Percentiles rank a stretch among this genome's conserved stretches.
Evolutionary conservation across 2,329 filamentous ascomycete species (phyloP).

Genomic region (Curvularia sp.): DNA sequence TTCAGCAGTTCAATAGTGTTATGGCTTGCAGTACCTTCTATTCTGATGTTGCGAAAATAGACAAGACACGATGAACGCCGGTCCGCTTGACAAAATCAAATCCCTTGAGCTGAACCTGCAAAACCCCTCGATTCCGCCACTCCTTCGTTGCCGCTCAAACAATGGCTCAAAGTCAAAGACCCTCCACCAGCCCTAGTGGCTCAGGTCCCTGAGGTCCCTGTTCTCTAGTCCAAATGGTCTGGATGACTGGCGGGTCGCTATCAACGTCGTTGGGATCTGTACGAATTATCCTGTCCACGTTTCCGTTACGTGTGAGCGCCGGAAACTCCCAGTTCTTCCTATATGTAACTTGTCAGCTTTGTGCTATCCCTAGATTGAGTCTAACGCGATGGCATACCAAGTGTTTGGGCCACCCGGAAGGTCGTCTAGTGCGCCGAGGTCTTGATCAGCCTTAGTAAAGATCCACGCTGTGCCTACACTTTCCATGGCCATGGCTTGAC

Average conservation of each 20-base stretch:
- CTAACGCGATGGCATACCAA: background rate
- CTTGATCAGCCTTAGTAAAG: background rate
- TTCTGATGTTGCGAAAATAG: background rate
- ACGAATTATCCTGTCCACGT: background rate
- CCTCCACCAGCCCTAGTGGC: background rate
- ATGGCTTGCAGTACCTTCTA: constrained; percentile 1
- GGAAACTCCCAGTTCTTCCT: background rate
- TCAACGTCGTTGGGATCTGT: background rate
- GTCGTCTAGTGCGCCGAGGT: background rate
- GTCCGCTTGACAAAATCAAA: background rate
- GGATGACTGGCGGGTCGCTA: background rate
- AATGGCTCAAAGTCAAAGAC: background rate
- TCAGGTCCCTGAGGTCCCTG: background rate
- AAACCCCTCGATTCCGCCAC: background rate
- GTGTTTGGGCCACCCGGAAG: background rate
- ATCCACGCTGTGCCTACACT: background rate
- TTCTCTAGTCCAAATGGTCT: background rate
- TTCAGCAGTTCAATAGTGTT: background rate
- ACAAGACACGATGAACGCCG: background rate
- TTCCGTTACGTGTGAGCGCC: background rate
- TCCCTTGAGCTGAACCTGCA: background rate
- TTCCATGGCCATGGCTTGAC: background rate
- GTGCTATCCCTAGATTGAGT: background rate
- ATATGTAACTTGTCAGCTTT: background rate
- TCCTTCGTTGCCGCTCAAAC: background rate